Evolutionary conservation across 192 early-diverging fungal genomes (phyloP).

Genomic region (Martensiomyces pterosporus): DNA sequence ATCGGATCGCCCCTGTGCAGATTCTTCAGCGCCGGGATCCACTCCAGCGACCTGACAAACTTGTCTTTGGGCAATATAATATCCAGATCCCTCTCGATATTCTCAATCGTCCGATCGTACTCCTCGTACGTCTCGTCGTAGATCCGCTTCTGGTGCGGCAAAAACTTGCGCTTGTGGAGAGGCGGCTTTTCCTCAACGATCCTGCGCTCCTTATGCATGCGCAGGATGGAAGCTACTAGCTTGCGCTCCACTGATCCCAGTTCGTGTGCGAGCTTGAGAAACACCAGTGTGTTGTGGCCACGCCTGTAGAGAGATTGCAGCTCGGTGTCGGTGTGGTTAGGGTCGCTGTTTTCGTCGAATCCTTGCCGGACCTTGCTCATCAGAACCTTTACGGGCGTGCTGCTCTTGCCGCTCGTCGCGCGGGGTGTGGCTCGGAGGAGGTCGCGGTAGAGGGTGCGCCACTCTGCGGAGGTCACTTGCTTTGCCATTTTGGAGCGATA

Average conservation of each 20-base stretch:
- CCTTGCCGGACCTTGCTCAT: conserved; percentile 34
- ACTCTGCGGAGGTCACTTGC: conserved; percentile 5
- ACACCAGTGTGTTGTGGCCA: conserved; percentile 41
- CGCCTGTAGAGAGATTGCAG: conserved; percentile 10
- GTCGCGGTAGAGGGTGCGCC: conserved; percentile 34
- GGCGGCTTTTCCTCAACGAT: conserved; percentile 18
- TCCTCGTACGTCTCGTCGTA: conserved; percentile 10
- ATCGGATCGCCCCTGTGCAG: conserved; percentile 15
- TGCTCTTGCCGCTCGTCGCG: conserved; percentile 15
- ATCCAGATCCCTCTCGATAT: conserved; percentile 30
- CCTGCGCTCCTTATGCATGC: conserved; percentile 9
- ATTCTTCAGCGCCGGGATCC: conserved; percentile 32
- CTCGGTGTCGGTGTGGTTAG: conserved; percentile 2
- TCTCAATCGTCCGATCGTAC: conserved; percentile 21
- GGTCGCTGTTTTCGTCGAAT: conserved; percentile 16
- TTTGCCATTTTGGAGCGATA: background rate
- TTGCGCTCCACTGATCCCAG: conserved; percentile 37
- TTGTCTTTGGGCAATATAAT: conserved; percentile 32
- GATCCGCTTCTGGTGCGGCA: conserved; percentile 10
- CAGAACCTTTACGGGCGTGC: background rate
- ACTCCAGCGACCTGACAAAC: conserved; percentile 17
- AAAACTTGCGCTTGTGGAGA: conserved; percentile 10
- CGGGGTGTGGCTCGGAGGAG: conserved; percentile 37
- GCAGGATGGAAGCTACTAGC: conserved; percentile 19
- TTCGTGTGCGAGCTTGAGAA: conserved; percentile 49